A percentile compares a stretch with the other conserved stretches of the same genome.
These are phyloP conservation scores for Aspergillus phoenicis DNA, from an alignment of 2,329 filamentous ascomycete genomes.

Conservation along the genomic window DNA sequence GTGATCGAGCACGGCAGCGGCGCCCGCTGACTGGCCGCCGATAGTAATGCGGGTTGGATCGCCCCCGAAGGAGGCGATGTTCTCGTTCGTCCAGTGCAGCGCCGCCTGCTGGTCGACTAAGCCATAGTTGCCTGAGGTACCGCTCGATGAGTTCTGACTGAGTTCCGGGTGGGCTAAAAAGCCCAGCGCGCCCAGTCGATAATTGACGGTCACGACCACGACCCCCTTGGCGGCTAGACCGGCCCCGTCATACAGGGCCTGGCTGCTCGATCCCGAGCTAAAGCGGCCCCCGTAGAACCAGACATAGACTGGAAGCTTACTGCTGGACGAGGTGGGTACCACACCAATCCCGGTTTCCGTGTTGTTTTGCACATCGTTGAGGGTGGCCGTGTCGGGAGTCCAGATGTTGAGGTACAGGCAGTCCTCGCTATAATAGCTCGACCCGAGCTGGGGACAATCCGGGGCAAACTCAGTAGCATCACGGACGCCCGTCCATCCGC, in stretches of 20 bases:
- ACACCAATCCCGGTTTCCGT: not conserved
- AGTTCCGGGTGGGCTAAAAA: constrained; percentile 29
- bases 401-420: constrained; percentile 28
- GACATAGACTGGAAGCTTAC: constrained; percentile 24
- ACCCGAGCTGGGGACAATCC: constrained; percentile 37
- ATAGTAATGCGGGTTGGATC: constrained; percentile 28
- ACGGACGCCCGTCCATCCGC: constrained; percentile 14
- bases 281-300: constrained; percentile 25
- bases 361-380: not conserved
- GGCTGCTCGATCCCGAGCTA: constrained; percentile 16
- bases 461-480: constrained; percentile 22
- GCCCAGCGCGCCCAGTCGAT: constrained; percentile 39
- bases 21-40: constrained; percentile 39
- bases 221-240: constrained; percentile 24
- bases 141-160: constrained; percentile 22
- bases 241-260: constrained; percentile 22
- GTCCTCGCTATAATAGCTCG: constrained; percentile 31
- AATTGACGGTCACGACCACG: constrained; percentile 28
- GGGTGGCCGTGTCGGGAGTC: constrained; percentile 23
- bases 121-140: constrained; percentile 33
- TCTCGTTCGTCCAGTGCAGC: constrained; percentile 24
- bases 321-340: not conserved
- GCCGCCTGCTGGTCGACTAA: constrained; percentile 29
- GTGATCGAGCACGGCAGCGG: constrained; percentile 22
- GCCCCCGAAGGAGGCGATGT: constrained; percentile 27